Evolutionary conservation across 1,284 basidiomycete species (phyloP).

Genomic region (Porogramme epimiltina): DNA sequence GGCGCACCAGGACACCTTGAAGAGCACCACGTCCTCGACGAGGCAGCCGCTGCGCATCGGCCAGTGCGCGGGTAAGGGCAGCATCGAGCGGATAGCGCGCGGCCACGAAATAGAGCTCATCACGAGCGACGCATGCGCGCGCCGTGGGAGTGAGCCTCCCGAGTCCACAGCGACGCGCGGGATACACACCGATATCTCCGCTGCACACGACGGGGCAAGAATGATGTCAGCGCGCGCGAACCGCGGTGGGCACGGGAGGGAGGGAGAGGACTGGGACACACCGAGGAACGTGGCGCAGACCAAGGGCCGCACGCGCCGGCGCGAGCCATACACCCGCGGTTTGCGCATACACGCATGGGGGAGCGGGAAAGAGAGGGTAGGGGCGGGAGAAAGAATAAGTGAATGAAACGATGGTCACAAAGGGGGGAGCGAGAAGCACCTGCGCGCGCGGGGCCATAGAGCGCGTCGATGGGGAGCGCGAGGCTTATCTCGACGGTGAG

Average conservation of each 20-base stretch:
- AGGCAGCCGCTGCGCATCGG: slow-evolving; percentile 14
- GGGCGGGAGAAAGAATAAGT: too few species aligned
- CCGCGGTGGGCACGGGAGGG: background rate
- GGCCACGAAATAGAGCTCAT: background rate
- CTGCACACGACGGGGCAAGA: background rate
- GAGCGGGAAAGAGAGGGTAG: background rate
- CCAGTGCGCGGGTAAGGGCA: slow-evolving; percentile 4
- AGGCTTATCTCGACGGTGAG: slow-evolving; percentile 19
- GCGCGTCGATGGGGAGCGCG: slow-evolving; percentile 19
- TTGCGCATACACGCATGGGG: background rate
- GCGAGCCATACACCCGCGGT: too few species aligned
- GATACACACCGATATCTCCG: slow-evolving; percentile 5
- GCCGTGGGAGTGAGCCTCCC: too few species aligned
- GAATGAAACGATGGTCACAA: background rate
- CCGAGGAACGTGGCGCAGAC: slow-evolving; percentile 6
- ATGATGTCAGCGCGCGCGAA: background rate
- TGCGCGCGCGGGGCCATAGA: slow-evolving; percentile 14
- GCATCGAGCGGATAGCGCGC: background rate
- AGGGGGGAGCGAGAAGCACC: background rate
- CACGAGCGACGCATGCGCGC: too few species aligned
- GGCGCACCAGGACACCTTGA: slow-evolving; percentile 16
- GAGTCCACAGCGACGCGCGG: too few species aligned
- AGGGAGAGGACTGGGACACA: background rate
- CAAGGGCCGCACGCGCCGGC: background rate
- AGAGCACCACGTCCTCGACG: background rate